Evolutionary conservation across 495 filamentous ascomycete genomes (phyloP), one percentile per base, ranked within the genome.

Genomic region (Penicillium antarcticum): DNA sequence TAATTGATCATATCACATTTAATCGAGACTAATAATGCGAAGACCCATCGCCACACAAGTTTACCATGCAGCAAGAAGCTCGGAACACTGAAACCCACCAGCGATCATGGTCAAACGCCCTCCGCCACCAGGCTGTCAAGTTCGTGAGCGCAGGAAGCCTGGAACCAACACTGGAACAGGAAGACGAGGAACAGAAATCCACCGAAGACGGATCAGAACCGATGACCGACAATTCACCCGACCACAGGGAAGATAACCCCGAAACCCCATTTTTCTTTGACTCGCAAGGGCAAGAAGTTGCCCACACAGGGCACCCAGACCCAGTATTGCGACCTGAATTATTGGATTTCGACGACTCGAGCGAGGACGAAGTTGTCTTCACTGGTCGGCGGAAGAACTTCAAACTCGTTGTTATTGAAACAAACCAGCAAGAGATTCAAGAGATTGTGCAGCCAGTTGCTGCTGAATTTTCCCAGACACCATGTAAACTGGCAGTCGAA

Each of bases 141-240:
- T 97, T 97, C 58, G 79, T 96, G 45, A 87, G 87, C 53, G 87
- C 84, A 19, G 87, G 87, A 18, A 71, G 72, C 24, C 68, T 85
- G 32, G 73, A 85, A 24, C 74, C 34, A 39, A 68, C 26, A 23
- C 48, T 55, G 13, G 40, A 53, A 40, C 33, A 52, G 37, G 48
- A 55, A 32, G 56, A 53, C 17, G 19, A 19, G n/a, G 21, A 35
- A 8, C 34, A 44, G 33, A 35, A 40, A n/a, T 13, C 19, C 7
- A 12, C 29, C 1, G n/a, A 9, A 35, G 18, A 26, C 33, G 12
- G 12, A 16, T 9, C 26, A 18, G 46, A 53, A 38, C 29, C 41
- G 18, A 29, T 60, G 35, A 19, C 41, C 17, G 17, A 52, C 21
- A 48, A 44, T 3, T n/a, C 33, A 35, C 17, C 40, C 29, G 40